Conservation (phyloP, 2,329 filamentous ascomycete genomes). For the Aspergillus pseudotamarii region DNA sequence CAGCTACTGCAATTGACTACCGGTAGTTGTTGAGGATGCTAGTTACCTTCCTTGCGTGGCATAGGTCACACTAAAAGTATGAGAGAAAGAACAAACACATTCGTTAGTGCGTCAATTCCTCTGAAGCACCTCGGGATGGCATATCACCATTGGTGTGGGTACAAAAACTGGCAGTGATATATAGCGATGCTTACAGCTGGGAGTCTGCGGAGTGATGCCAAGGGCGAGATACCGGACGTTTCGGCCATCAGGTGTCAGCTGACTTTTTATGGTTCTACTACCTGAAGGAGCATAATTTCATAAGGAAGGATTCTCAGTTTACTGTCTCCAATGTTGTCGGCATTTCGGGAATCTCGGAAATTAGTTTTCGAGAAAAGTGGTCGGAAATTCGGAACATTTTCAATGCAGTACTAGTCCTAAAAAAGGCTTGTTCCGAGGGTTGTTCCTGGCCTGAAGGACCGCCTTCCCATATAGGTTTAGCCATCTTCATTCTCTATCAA, state of each 20-base stretch:
- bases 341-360: neutral
- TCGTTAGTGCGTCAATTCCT: neutral
- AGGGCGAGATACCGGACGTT: neutral
- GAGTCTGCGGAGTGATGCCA: neutral
- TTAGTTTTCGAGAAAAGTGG: neutral
- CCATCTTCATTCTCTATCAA: neutral
- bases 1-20: neutral
- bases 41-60: neutral
- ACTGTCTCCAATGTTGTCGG: neutral
- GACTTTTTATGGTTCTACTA: neutral
- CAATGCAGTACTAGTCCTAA: neutral
- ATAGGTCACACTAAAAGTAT: neutral
- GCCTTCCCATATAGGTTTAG: neutral
- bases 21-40: neutral
- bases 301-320: neutral
- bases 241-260: neutral
- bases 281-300: neutral
- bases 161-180: neutral
- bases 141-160: neutral
- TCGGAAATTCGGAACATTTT: neutral
- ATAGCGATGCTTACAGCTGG: neutral
- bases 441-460: neutral
- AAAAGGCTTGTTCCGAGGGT: neutral
- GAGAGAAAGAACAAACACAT: neutral
- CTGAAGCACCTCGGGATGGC: neutral